phyloP scores from a whole-genome alignment of 345 rosid genomes.

The Aquilaria sinensis region DNA sequence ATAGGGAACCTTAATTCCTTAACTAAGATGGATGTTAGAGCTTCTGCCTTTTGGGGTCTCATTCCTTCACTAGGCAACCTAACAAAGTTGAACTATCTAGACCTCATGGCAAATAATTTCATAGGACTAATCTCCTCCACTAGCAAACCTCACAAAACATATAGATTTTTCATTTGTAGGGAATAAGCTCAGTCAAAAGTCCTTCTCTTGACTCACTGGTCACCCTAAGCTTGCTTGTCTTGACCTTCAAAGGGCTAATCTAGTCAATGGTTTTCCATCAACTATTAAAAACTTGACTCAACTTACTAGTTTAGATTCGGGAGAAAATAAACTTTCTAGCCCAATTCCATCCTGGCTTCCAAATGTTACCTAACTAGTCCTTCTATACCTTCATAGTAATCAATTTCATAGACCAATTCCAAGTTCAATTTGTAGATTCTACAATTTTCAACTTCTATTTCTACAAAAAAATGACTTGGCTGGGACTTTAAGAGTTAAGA shows the following conservation, averaged over 20 bases:
- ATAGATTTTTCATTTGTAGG: too few relatives aligned
- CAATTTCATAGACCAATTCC: too few relatives aligned
- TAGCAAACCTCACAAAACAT: too few relatives aligned
- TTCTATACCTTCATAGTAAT: too few relatives aligned
- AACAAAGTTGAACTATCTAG: too few relatives aligned
- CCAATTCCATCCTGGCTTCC: too few relatives aligned
- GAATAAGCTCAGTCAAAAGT: too few relatives aligned
- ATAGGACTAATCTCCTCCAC: too few relatives aligned
- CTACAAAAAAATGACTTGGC: slow-evolving; percentile 8
- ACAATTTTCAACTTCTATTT: not conserved
- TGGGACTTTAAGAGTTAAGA: slow-evolving; percentile 12
- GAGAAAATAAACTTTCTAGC: not conserved
- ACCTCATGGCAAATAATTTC: too few relatives aligned
- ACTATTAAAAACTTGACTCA: not conserved
- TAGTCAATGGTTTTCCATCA: too few relatives aligned
- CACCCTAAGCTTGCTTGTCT: not conserved
- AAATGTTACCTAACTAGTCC: too few relatives aligned
- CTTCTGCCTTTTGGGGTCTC: not conserved
- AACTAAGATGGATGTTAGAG: not conserved
- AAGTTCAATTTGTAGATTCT: too few relatives aligned
- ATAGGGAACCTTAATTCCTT: not conserved
- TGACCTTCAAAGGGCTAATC: not conserved
- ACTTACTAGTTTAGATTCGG: not conserved
- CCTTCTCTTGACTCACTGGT: not conserved
- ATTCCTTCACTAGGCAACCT: not conserved